phyloP scores from a whole-genome alignment of 75 land plant species.

The Pseudotsuga menziesii region DNA sequence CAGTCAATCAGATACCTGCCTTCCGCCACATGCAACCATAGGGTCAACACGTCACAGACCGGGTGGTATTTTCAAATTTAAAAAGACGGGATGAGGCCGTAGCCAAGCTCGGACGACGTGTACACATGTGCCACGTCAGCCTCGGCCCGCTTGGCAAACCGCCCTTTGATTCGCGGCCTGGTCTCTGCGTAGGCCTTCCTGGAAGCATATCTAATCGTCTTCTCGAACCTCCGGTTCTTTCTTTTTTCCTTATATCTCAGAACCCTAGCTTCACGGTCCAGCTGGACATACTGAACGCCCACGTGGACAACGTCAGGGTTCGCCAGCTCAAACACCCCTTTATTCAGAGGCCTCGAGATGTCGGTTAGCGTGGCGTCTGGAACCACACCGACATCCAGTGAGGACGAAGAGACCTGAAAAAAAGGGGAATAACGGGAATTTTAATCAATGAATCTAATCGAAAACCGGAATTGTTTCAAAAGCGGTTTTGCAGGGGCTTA shows the following conservation, averaged over 20 bases:
- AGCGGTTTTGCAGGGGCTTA: slow-evolving; percentile 15
- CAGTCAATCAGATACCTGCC: too few species aligned
- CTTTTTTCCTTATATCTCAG: slow-evolving; percentile 88
- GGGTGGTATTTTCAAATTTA: background rate
- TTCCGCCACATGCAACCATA: too few species aligned
- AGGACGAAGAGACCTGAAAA: slow-evolving; percentile 32
- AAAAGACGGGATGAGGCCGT: slow-evolving; percentile 80
- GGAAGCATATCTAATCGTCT: slow-evolving; percentile 90
- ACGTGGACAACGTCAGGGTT: slow-evolving; percentile 16
- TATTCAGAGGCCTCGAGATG: slow-evolving; percentile 28
- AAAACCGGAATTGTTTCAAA: background rate
- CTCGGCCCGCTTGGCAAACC: slow-evolving; percentile 77
- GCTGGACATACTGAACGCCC: slow-evolving; percentile 20
- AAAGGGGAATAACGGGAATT: background rate
- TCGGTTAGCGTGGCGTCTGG: slow-evolving; percentile 59
- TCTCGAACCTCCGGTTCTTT: slow-evolving; percentile 88
- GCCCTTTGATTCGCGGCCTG: slow-evolving; percentile 86
- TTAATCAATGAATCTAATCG: too few species aligned
- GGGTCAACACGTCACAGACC: too few species aligned
- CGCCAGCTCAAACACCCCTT: slow-evolving; percentile 38
- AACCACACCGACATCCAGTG: slow-evolving; percentile 61
- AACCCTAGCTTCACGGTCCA: slow-evolving; percentile 85
- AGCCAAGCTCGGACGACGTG: slow-evolving; percentile 26
- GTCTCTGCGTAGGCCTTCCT: slow-evolving; percentile 94
- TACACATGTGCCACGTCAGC: slow-evolving; percentile 55